phyloP scores from a whole-genome alignment of 2,329 filamentous ascomycete genomes.

The Metarhizium humberi region DNA sequence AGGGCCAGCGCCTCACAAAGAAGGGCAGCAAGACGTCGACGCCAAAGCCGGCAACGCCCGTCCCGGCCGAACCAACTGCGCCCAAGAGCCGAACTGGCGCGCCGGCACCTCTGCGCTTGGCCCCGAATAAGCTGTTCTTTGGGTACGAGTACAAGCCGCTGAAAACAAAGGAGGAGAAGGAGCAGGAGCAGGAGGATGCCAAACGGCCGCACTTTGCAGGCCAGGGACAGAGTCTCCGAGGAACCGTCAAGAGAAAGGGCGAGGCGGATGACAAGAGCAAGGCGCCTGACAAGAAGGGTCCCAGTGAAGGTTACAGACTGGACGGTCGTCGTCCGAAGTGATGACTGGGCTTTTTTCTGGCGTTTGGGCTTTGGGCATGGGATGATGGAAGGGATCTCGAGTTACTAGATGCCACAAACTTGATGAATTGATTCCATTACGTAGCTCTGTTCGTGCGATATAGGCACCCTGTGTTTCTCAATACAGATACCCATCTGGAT shows the following conservation, averaged over 20 bases:
- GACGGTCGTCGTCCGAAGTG: slow-evolving; percentile 29
- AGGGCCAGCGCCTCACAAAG: slow-evolving; percentile 80
- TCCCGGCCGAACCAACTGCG: slow-evolving; percentile 28
- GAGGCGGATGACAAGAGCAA: slow-evolving; percentile 39
- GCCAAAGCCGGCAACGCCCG: slow-evolving; percentile 65
- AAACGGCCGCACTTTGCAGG: slow-evolving; percentile 71
- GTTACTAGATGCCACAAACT: neutral
- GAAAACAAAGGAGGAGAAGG: slow-evolving; percentile 66
- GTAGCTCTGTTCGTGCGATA: neutral
- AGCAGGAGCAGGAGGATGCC: slow-evolving; percentile 53
- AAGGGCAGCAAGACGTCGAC: slow-evolving; percentile 58
- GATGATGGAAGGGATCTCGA: neutral
- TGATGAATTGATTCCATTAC: neutral
- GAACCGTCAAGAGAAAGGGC: slow-evolving; percentile 62
- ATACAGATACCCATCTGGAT: neutral
- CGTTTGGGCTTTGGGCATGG: slow-evolving; percentile 11
- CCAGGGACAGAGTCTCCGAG: slow-evolving; percentile 69
- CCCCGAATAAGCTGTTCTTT: slow-evolving; percentile 90
- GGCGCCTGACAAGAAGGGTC: slow-evolving; percentile 35
- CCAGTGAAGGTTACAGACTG: slow-evolving; percentile 32
- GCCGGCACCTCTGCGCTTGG: slow-evolving; percentile 74
- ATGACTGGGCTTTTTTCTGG: slow-evolving; percentile 7
- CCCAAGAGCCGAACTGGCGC: slow-evolving; percentile 55
- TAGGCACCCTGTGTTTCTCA: too few species aligned
- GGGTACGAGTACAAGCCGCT: slow-evolving; percentile 89